Conservation (phyloP, 495 filamentous ascomycete species). For the Hyaloscypha finlandica region DNA sequence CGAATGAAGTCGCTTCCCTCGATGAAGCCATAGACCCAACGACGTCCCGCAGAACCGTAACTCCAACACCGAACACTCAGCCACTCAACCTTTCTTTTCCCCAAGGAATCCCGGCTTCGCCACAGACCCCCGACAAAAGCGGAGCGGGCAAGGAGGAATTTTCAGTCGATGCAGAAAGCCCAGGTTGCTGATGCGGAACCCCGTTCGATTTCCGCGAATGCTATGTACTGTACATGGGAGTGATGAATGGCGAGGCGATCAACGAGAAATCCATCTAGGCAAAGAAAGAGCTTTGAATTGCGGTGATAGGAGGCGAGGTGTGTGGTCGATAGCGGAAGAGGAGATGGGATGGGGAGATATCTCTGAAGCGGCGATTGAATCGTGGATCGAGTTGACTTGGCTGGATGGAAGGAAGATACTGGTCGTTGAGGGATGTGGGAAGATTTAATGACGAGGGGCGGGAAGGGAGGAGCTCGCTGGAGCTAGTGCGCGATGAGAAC, state of each 20-base stretch:
- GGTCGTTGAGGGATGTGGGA: too few relatives aligned
- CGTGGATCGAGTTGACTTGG: too few relatives aligned
- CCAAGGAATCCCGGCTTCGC: background rate
- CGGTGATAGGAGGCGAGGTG: too few relatives aligned
- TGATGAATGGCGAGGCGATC: constrained; percentile 4
- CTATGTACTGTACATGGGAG: constrained; percentile 5
- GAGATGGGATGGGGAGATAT: too few relatives aligned
- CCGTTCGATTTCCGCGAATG: background rate
- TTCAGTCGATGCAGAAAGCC: background rate
- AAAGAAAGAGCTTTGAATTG: too few relatives aligned
- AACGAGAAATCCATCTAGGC: background rate
- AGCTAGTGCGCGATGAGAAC: too few relatives aligned
- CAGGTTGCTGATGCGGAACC: background rate
- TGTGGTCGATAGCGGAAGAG: too few relatives aligned
- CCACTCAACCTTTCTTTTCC: too few relatives aligned
- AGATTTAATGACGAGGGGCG: too few relatives aligned
- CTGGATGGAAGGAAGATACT: too few relatives aligned
- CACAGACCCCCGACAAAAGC: background rate
- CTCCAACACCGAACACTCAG: background rate
- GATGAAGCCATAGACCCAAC: background rate
- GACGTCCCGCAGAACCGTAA: background rate
- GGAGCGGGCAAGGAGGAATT: background rate
- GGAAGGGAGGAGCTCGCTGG: too few relatives aligned
- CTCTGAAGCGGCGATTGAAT: too few relatives aligned
- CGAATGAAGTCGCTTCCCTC: background rate